Evolutionary conservation across 202 grass and related monocot genomes (phyloP), one percentile per base, ranked within the genome.

Genomic region (Miscanthus sacchariflorus): DNA sequence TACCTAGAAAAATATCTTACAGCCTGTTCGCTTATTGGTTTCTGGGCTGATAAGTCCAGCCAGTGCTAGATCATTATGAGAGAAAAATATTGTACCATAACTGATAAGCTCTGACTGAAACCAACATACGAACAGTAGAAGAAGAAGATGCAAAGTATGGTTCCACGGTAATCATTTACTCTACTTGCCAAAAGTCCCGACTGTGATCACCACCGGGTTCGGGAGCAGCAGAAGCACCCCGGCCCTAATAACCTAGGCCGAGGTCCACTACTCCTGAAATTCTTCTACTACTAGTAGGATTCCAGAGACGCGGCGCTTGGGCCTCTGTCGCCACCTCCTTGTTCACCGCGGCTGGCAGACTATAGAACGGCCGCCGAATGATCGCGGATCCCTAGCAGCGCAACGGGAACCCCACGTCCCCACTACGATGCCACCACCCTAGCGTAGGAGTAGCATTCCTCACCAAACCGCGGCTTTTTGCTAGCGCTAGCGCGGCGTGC

Each of bases 401-500:
- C 39, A 38, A 83, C 24, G 72, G 72, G 13, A 24, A 48, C 72
- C 72, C 56, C 56, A 59, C 56, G 28, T 30, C 0, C 1, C 4
- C n/a, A 42, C 7, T 10, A 2, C 49, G 49, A 52, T 52, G 5
- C 15, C 49, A 19, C 15, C 17, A 19, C 72, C 24, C 23, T 39
- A 68, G 30, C 4, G 11, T 23, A 2, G 27, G 27, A 46, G 38
- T 33, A 14, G 33, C 23, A 88, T 88, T 85, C 81, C 9, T 85
- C 76, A 49, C 39, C 30, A 42, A 81, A 91, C 69, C 38, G 38
- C 68, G 85, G 76, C 81, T 76, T 90, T 87, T 78, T 27, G 68
- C 68, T 56, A 39, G 40, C 56, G 56, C 56, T 54, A 56, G 56
- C 54, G 6, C 54, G 54, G 54, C 54, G 54, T 59, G 10, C 58